These are phyloP conservation scores for Penicillium brevicompactum DNA, from an alignment of 2,329 filamentous ascomycete genomes.

Conservation along the genomic window DNA sequence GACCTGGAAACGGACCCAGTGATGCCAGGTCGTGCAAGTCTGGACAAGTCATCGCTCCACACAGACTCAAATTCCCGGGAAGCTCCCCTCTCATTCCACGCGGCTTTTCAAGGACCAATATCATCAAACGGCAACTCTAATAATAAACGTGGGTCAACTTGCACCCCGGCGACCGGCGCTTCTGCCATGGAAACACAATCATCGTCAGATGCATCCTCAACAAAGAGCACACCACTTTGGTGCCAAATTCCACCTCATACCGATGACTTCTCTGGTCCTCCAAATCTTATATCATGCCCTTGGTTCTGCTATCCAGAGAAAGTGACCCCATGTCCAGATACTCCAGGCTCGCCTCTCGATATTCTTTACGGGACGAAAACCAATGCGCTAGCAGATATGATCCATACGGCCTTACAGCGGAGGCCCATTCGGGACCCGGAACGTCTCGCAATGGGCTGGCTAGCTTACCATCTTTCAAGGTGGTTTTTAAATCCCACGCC, in stretches of 20 bases:
- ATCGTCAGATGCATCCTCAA: neutral
- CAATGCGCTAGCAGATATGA: constrained; percentile 28
- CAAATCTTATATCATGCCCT: constrained; percentile 1
- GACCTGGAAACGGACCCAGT: constrained; percentile 2
- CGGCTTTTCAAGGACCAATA: neutral
- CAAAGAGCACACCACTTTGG: constrained; percentile 5
- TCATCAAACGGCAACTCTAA: neutral
- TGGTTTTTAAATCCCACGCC: constrained; percentile 27
- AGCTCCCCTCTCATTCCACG: neutral
- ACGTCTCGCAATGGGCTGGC: constrained; percentile 24
- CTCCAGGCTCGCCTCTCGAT: constrained; percentile 26
- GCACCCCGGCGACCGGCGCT: neutral
- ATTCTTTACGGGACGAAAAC: constrained; percentile 29
- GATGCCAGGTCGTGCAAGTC: neutral
- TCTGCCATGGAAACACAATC: neutral
- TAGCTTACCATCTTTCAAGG: constrained; percentile 23
- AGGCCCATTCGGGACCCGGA: constrained; percentile 30
- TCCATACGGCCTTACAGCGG: constrained; percentile 19
- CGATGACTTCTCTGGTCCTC: constrained; percentile 15
- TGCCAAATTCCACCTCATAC: constrained; percentile 18
- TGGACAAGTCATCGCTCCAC: neutral
- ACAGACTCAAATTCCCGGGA: neutral
- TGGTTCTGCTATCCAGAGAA: constrained; percentile 24
- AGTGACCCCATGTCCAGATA: constrained; percentile 22
- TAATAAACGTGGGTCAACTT: neutral